Percentiles rank a stretch among this genome's conserved stretches.
Conservation (phyloP, 1,284 basidiomycete species). For the Sanghuangporus baumii region DNA sequence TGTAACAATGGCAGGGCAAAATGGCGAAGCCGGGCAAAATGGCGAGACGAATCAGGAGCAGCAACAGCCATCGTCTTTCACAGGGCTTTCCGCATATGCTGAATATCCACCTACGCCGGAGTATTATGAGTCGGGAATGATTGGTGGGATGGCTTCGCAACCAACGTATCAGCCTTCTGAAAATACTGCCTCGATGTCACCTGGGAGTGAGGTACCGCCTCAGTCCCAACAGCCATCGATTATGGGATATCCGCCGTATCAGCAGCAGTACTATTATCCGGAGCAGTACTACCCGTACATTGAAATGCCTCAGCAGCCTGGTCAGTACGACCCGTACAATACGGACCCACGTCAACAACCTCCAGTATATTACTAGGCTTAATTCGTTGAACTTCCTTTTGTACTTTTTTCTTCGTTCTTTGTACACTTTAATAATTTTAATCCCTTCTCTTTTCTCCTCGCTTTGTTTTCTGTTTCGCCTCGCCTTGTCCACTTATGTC, state of each 20-base stretch:
- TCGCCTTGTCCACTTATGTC: constrained; percentile 18
- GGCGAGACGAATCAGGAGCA: not conserved
- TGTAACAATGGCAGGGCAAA: constrained; percentile 14
- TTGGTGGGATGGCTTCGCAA: not conserved
- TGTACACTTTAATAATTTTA: not conserved
- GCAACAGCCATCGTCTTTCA: not conserved
- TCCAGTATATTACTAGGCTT: constrained; percentile 52
- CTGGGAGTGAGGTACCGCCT: constrained; percentile 15
- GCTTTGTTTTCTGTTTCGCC: constrained; percentile 7
- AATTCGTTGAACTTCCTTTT: constrained; percentile 34
- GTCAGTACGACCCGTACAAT: constrained; percentile 63
- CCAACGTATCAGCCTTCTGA: constrained; percentile 16
- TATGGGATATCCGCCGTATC: constrained; percentile 51
- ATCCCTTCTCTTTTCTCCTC: constrained; percentile 8
- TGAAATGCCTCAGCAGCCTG: constrained; percentile 52
- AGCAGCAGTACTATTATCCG: constrained; percentile 58
- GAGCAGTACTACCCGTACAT: constrained; percentile 64
- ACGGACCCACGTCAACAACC: constrained; percentile 44
- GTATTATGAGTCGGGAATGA: constrained; percentile 3
- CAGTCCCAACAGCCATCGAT: constrained; percentile 25
- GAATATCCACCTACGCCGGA: constrained; percentile 2
- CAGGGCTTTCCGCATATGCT: not conserved
- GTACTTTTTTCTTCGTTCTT: constrained; percentile 33
- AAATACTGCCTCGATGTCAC: constrained; percentile 11
- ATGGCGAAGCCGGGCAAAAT: not conserved